These are phyloP conservation scores for Sporothrix luriei DNA, from an alignment of 2,329 filamentous ascomycete species.

Conservation along the genomic window DNA sequence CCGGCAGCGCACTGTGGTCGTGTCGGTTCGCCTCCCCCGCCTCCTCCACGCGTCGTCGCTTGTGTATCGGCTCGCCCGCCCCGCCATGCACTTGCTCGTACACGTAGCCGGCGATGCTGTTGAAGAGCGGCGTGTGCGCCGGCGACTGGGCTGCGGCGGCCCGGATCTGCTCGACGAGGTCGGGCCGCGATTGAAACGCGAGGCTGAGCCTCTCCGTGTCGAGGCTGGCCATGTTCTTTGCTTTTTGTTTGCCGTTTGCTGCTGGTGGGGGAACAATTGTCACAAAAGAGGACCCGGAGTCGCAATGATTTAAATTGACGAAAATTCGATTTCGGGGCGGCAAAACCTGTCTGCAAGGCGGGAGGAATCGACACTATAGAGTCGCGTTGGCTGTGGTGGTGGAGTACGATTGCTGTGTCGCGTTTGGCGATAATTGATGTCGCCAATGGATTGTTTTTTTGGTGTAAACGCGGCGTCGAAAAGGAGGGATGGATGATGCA, in stretches of 20 bases:
- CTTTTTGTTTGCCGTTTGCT: too few relatives aligned
- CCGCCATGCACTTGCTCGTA: constrained; percentile 46
- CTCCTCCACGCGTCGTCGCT: constrained; percentile 56
- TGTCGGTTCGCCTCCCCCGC: constrained; percentile 37
- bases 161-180: constrained; percentile 58
- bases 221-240: constrained; percentile 42
- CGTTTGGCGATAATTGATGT: constrained; percentile 10
- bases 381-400: background rate
- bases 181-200: constrained; percentile 59
- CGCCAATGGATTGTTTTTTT: background rate
- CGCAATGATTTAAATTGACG: background rate
- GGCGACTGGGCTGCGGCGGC: constrained; percentile 59
- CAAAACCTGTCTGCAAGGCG: background rate
- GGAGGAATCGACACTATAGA: background rate
- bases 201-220: constrained; percentile 54
- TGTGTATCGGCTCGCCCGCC: constrained; percentile 46
- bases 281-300: background rate
- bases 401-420: background rate
- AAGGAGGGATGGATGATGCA: background rate
- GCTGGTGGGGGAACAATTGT: background rate
- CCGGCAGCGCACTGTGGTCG: constrained; percentile 34
- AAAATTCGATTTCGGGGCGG: background rate
- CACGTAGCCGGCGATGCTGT: constrained; percentile 57
- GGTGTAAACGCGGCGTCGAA: constrained; percentile 17
- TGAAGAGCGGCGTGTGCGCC: constrained; percentile 56